Percentiles rank a stretch among this genome's conserved stretches.
phyloP scores from a whole-genome alignment of 257 asterid species.

The Solanum peruvianum region DNA sequence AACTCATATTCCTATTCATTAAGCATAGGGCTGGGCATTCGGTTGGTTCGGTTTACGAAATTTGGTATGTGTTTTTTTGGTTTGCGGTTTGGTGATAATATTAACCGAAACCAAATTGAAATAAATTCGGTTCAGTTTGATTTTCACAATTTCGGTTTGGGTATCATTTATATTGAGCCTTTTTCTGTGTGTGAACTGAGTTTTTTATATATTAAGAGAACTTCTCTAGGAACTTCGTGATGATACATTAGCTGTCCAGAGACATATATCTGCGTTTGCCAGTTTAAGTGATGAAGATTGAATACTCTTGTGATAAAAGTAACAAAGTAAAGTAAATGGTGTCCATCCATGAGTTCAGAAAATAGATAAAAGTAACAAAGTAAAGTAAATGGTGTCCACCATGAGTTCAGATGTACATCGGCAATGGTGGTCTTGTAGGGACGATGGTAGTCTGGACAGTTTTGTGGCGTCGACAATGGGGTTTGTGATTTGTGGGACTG shows the following conservation, averaged over 20 bases:
- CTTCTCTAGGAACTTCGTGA: background rate
- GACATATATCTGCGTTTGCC: background rate
- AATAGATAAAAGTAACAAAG: background rate
- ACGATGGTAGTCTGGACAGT: background rate
- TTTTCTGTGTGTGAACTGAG: background rate
- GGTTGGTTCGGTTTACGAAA: background rate
- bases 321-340: background rate
- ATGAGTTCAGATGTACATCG: background rate
- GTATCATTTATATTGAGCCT: background rate
- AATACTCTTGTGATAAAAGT: background rate
- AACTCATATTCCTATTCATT: background rate
- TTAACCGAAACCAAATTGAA: too few species aligned
- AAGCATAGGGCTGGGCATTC: background rate
- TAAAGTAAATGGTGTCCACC: background rate
- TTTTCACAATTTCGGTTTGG: background rate
- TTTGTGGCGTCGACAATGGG: background rate
- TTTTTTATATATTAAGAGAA: too few species aligned
- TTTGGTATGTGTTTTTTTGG: too few species aligned
- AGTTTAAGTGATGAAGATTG: background rate
- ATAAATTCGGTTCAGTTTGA: too few species aligned
- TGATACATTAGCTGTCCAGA: background rate
- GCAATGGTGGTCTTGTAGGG: background rate
- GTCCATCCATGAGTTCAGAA: background rate
- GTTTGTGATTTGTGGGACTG: background rate
- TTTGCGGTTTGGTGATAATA: too few species aligned